Base-by-base conservation (phyloP, 495 filamentous ascomycete species). In the Hypoxylon perforatum region DNA sequence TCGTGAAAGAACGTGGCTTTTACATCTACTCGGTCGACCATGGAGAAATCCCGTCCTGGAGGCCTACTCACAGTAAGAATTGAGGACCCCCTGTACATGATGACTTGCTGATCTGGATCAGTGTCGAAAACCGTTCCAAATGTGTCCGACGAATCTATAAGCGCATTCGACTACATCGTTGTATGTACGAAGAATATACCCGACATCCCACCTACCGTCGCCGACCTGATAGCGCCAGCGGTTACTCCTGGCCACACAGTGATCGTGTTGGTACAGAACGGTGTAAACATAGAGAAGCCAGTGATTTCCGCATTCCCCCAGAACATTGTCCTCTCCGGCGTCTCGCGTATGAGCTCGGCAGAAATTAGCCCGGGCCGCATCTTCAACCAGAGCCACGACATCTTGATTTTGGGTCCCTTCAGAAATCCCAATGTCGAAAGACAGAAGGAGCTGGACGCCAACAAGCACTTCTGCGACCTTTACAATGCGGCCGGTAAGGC, bases 251-350 rank as follows among this genome's bases (percentile, higher is more conserved):
- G 77, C 1, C 70, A 82, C 30, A 84, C 87, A 1, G 73, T 75
- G 4, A 84, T 90, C 41, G 76, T 87, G 0, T 78, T 90, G 1
- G 76, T 86, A 28, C 88, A 90, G 69, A 90, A 90, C 62, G 88
- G 87, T 1, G 76, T 90, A 11, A 85, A 86, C 63, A 88, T 90
- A 64, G 87, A 90, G 65, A 77, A 77, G 3, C 87, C 86, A 0
- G 62, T 89, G 12, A 61, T 84, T 30, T 51, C 61, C 1, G 70
- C 72, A 0, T 89, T 86, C 64, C 86, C 86, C 0, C 15, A 58
- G 0, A 90, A 85, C 53, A 72, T 80, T 2, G 64, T 86, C 23
- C 71, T 89, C 4, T 84, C 80, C 2, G 82, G 85, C 4, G 79
- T 90, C 17, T 77, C 75, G 12, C 73, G 83, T n/a, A 85, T 84